Evolutionary conservation across 352 stramenopile genomes (phyloP).

Genomic region (Globisporangium irregulare): DNA sequence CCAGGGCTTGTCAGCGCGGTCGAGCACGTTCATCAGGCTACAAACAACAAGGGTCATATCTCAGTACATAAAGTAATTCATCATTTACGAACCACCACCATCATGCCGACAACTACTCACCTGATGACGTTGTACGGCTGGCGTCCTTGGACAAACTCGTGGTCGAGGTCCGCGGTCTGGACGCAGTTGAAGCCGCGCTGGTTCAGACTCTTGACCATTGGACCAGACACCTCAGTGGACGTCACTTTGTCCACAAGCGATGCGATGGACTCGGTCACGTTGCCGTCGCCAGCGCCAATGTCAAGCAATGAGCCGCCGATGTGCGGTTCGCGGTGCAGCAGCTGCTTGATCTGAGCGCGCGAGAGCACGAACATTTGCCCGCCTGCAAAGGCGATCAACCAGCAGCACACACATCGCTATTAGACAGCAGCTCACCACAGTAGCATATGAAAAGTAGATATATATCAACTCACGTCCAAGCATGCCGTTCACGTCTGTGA

Average conservation of each 20-base stretch:
- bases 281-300: slow-evolving; percentile 81
- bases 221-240: slow-evolving; percentile 71
- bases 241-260: slow-evolving; percentile 67
- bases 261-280: slow-evolving; percentile 78
- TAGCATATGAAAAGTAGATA: too few relatives aligned
- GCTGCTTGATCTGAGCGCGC: slow-evolving; percentile 57
- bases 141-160: slow-evolving; percentile 58
- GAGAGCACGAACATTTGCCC: slow-evolving; percentile 89
- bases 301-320: slow-evolving; percentile 64
- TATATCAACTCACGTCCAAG: slow-evolving; percentile 42
- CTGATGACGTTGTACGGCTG: slow-evolving; percentile 83
- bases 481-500: slow-evolving; percentile 83
- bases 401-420: background rate
- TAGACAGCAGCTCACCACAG: background rate
- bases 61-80: background rate
- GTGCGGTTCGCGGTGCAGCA: slow-evolving; percentile 47
- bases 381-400: slow-evolving; percentile 29
- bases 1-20: slow-evolving; percentile 73
- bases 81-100: background rate
- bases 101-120: slow-evolving; percentile 20
- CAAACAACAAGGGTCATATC: background rate
- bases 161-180: slow-evolving; percentile 64
- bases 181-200: slow-evolving; percentile 74
- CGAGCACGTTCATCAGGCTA: slow-evolving; percentile 82
- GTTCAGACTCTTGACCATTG: slow-evolving; percentile 80